Evolutionary conservation across 2,329 filamentous ascomycete species (phyloP).

Genomic region (Didymella pomorum): DNA sequence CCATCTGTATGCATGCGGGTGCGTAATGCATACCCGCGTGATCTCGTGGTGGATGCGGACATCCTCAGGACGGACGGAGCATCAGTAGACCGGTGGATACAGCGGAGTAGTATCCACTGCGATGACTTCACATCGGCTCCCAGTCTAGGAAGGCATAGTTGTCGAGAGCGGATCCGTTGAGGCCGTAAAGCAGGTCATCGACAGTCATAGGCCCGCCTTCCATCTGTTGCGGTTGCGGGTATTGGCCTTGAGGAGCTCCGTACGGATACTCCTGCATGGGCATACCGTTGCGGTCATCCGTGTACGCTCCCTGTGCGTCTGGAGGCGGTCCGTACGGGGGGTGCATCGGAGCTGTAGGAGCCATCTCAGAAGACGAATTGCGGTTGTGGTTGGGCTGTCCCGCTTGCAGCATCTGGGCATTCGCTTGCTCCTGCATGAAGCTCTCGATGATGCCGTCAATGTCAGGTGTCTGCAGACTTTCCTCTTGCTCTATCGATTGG

Average conservation of each 20-base stretch:
- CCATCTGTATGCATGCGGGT: background rate
- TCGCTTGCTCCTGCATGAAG: slow-evolving; percentile 48
- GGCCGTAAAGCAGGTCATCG: slow-evolving; percentile 36
- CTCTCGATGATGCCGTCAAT: slow-evolving; percentile 55
- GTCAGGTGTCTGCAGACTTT: slow-evolving; percentile 45
- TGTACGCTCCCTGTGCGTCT: background rate
- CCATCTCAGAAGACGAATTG: background rate
- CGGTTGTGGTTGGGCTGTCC: background rate
- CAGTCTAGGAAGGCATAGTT: slow-evolving; percentile 28
- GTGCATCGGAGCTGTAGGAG: background rate
- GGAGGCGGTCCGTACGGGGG: background rate
- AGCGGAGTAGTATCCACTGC: background rate
- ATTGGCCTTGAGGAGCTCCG: background rate
- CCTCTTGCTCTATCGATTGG: slow-evolving; percentile 24
- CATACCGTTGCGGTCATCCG: background rate
- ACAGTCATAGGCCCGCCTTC: slow-evolving; percentile 24
- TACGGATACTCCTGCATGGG: background rate
- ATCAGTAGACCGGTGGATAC: background rate
- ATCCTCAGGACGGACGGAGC: background rate
- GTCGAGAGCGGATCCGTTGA: slow-evolving; percentile 37
- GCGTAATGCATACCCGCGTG: background rate
- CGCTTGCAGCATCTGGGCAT: slow-evolving; percentile 3
- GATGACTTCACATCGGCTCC: slow-evolving; percentile 18
- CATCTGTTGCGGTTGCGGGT: slow-evolving; percentile 1
- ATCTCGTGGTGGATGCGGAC: background rate